These are phyloP conservation scores for Bathelium albidoporum DNA, from an alignment of 495 filamentous ascomycete genomes.

Conservation along the genomic window DNA sequence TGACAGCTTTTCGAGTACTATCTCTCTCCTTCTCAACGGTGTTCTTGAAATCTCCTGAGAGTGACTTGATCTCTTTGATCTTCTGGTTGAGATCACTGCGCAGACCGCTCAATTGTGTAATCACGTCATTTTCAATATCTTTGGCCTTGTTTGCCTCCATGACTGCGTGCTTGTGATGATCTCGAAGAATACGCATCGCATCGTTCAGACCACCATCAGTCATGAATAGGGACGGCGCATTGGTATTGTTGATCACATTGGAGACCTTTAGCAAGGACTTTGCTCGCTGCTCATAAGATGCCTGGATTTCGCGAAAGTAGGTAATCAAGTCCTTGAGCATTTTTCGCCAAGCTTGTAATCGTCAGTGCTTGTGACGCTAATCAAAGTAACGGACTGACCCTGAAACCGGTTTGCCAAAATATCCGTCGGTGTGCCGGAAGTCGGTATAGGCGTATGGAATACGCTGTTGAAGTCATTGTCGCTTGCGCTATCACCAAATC, in stretches of 20 bases:
- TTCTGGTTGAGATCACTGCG: slow-evolving; percentile 85
- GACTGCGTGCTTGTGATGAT: slow-evolving; percentile 74
- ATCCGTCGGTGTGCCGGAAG: slow-evolving; percentile 77
- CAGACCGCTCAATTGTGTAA: slow-evolving; percentile 73
- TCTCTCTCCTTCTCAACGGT: slow-evolving; percentile 73
- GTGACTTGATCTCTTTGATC: slow-evolving; percentile 91
- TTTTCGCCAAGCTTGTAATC: slow-evolving; percentile 73
- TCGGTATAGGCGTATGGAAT: slow-evolving; percentile 83
- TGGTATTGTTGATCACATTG: slow-evolving; percentile 72
- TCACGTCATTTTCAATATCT: slow-evolving; percentile 84
- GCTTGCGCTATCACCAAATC: slow-evolving; percentile 37
- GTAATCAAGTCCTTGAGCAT: slow-evolving; percentile 87
- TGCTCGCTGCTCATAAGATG: slow-evolving; percentile 74
- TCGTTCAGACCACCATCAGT: slow-evolving; percentile 74
- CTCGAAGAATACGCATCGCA: slow-evolving; percentile 66
- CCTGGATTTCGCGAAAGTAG: slow-evolving; percentile 89
- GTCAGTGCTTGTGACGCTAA: background rate
- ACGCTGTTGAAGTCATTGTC: slow-evolving; percentile 68
- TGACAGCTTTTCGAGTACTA: slow-evolving; percentile 56
- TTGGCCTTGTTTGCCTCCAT: slow-evolving; percentile 76
- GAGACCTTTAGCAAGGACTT: slow-evolving; percentile 77
- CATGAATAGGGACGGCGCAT: slow-evolving; percentile 60
- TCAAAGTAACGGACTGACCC: slow-evolving; percentile 43
- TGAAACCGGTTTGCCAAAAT: slow-evolving; percentile 82
- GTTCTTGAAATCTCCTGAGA: slow-evolving; percentile 92